A percentile compares a stretch with the other conserved stretches of the same genome.
These are phyloP conservation scores for Lasiosphaeria miniovina DNA, from an alignment of 495 filamentous ascomycete genomes.

Conservation along the genomic window DNA sequence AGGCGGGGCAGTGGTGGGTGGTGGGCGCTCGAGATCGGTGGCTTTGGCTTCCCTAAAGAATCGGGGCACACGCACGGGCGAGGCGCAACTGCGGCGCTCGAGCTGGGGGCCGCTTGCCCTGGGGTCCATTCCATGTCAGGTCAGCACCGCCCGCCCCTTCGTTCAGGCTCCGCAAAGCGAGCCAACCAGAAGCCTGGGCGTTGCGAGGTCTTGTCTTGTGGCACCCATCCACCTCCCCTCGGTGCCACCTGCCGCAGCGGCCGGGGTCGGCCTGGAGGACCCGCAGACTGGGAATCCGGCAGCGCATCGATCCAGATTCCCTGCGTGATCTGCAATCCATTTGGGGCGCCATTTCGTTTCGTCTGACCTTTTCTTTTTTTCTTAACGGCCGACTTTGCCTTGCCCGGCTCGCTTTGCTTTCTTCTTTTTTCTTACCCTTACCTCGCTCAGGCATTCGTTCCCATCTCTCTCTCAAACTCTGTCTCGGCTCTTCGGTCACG, in stretches of 20 bases:
- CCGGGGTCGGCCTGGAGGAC: not conserved
- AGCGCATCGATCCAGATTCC: not conserved
- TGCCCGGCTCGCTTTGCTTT: not conserved
- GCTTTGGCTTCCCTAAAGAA: no score
- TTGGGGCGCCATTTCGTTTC: not conserved
- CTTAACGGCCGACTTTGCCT: not conserved
- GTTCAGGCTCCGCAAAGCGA: not conserved
- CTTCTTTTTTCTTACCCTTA: not conserved
- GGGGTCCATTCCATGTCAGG: no score
- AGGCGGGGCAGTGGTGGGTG: no score
- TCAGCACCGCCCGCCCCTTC: not conserved
- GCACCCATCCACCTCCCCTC: not conserved
- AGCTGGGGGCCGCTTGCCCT: no score
- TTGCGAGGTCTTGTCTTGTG: not conserved
- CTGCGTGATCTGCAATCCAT: slow-evolving; percentile 3
- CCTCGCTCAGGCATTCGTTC: not conserved
- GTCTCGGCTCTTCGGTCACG: no score
- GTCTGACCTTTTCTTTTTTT: not conserved
- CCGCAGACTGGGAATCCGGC: slow-evolving; percentile 1
- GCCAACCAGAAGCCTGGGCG: not conserved
- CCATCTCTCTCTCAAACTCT: no score
- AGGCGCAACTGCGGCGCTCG: no score
- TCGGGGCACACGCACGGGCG: no score
- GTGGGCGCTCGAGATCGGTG: no score
- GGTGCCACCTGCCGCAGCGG: not conserved